Evolutionary conservation across 192 early-diverging fungal species (phyloP).

Genomic region (Allomyces macrogynus): DNA sequence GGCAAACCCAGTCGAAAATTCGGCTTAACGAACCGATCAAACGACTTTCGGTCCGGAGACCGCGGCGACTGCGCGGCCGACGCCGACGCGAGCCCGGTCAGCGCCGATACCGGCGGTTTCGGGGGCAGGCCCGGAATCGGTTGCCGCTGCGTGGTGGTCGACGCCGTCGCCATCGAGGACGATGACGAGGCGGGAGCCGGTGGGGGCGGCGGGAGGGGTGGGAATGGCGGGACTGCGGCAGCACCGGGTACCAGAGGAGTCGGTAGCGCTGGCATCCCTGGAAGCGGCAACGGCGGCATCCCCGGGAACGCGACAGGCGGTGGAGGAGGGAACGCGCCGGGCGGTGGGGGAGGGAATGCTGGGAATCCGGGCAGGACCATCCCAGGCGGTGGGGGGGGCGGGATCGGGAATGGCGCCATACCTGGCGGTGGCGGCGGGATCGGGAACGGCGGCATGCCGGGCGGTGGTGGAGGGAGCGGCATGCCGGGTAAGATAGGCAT

Average conservation of each 20-base stretch:
- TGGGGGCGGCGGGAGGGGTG: neutral
- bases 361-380: neutral
- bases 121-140: neutral
- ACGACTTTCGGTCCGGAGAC: too few relatives aligned
- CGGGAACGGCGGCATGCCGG: neutral
- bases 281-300: neutral
- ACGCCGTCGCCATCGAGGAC: neutral
- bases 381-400: neutral
- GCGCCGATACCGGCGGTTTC: neutral
- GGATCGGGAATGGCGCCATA: neutral
- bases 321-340: neutral
- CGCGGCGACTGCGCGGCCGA: too few relatives aligned
- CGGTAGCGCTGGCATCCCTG: neutral
- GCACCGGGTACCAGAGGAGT: neutral
- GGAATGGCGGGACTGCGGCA: neutral
- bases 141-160: neutral
- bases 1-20: too few relatives aligned
- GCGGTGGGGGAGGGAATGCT: neutral
- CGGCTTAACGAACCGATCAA: too few relatives aligned
- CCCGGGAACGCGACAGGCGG: neutral
- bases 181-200: neutral
- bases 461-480: neutral
- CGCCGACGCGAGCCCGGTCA: too few relatives aligned
- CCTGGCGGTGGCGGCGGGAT: neutral
- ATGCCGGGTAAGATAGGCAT: neutral